phyloP scores from a whole-genome alignment of 805 yeast genomes.

The Metschnikowia arizonensis region DNA sequence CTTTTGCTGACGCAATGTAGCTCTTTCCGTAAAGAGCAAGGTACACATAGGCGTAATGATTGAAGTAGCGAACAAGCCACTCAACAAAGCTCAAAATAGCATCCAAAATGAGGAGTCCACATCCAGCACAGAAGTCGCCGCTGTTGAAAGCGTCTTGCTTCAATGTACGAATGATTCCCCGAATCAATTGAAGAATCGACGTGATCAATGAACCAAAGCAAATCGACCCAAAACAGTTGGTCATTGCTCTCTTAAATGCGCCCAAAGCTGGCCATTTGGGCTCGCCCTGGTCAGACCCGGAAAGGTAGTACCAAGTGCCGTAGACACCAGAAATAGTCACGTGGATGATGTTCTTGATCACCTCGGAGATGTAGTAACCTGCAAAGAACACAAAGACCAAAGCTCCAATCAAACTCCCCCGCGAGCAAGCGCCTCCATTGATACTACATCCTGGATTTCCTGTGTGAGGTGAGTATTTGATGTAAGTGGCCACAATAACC shows the following conservation, averaged over 20 bases:
- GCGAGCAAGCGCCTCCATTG: slow-evolving; percentile 52
- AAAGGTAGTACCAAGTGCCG: slow-evolving; percentile 88
- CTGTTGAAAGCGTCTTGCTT: slow-evolving; percentile 50
- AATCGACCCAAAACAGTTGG: slow-evolving; percentile 86
- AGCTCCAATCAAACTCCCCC: slow-evolving; percentile 61
- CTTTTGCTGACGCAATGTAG: slow-evolving; percentile 71
- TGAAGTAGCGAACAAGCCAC: slow-evolving; percentile 81
- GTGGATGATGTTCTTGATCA: slow-evolving; percentile 74
- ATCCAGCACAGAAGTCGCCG: slow-evolving; percentile 50
- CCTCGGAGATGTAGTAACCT: slow-evolving; percentile 81
- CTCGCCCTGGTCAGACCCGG: slow-evolving; percentile 69
- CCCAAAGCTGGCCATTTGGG: slow-evolving; percentile 79
- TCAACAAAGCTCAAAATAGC: slow-evolving; percentile 61
- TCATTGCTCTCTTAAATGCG: slow-evolving; percentile 72
- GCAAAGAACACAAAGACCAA: slow-evolving; percentile 74
- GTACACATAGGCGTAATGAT: slow-evolving; percentile 85
- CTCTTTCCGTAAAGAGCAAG: slow-evolving; percentile 82
- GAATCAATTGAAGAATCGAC: slow-evolving; percentile 63
- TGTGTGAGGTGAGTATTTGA: slow-evolving; percentile 62
- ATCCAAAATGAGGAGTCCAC: slow-evolving; percentile 52
- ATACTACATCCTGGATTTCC: slow-evolving; percentile 50
- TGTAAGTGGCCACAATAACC: slow-evolving; percentile 71
- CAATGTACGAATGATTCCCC: slow-evolving; percentile 49
- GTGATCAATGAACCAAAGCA: slow-evolving; percentile 80
- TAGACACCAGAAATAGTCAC: slow-evolving; percentile 78